Evolutionary conservation across 129 eudicot genomes (phyloP).

Genomic region (Dittrichia graveolens): DNA sequence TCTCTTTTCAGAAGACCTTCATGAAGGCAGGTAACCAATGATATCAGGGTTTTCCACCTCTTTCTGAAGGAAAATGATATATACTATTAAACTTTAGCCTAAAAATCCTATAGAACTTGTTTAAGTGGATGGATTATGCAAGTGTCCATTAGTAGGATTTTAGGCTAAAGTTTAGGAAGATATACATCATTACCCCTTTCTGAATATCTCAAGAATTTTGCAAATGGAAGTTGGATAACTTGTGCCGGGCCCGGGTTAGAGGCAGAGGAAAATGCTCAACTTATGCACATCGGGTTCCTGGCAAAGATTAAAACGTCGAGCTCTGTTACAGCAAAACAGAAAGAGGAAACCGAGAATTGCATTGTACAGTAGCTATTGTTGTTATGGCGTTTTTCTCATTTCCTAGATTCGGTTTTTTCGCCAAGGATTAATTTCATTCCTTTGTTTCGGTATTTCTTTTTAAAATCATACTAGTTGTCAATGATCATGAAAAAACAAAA

Average conservation of each 20-base stretch:
- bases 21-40: slow-evolving; percentile 74
- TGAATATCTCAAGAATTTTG: neutral
- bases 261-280: slow-evolving; percentile 8
- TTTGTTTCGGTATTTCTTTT: slow-evolving; percentile 7
- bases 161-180: too few species aligned
- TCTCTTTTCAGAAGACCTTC: slow-evolving; percentile 90
- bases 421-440: slow-evolving; percentile 6
- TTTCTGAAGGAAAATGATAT: neutral
- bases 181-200: too few species aligned
- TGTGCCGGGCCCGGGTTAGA: slow-evolving; percentile 16
- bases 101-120: too few species aligned
- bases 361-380: slow-evolving; percentile 29
- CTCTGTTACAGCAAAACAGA: slow-evolving; percentile 9
- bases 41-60: neutral
- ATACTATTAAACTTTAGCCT: too few species aligned
- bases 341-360: neutral
- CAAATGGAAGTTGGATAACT: slow-evolving; percentile 4
- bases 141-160: too few species aligned
- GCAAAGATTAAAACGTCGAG: slow-evolving; percentile 16
- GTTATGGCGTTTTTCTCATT: slow-evolving; percentile 19
- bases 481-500: slow-evolving; percentile 24
- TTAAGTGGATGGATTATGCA: too few species aligned
- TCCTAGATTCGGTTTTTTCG: too few species aligned
- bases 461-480: slow-evolving; percentile 24
- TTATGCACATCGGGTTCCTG: slow-evolving; percentile 16